These are phyloP conservation scores for Austroboletus eburneus DNA, from an alignment of 768 basidiomycete genomes.

Conservation along the genomic window DNA sequence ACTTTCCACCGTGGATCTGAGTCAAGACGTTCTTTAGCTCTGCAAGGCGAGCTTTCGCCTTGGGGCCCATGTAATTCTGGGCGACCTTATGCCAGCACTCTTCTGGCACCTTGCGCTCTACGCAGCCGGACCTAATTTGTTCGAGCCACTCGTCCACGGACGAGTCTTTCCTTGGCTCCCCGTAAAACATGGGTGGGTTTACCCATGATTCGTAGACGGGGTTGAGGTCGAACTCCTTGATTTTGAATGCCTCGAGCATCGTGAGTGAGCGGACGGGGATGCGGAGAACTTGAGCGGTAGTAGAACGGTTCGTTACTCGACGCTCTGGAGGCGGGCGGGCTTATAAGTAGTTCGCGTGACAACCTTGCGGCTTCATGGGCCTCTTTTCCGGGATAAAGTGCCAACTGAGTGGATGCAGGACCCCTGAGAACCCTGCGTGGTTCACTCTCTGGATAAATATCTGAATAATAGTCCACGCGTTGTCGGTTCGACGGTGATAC, in stretches of 20 bases:
- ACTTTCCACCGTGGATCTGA: constrained; percentile 71
- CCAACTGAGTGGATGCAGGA: constrained; percentile 9
- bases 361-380: constrained; percentile 21
- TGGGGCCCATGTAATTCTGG: constrained; percentile 69
- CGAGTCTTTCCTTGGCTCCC: constrained; percentile 64
- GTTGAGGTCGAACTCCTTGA: constrained; percentile 72
- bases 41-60: constrained; percentile 59
- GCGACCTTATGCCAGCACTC: constrained; percentile 83
- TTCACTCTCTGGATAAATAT: constrained; percentile 4
- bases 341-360: constrained; percentile 28
- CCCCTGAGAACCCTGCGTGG: constrained; percentile 18
- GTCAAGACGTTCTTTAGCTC: constrained; percentile 72
- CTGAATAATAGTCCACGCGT: constrained; percentile 13
- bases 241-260: constrained; percentile 75
- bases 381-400: constrained; percentile 27
- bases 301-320: constrained; percentile 15
- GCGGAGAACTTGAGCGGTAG: constrained; percentile 8
- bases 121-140: constrained; percentile 67
- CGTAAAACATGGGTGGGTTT: constrained; percentile 61
- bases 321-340: constrained; percentile 11
- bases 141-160: constrained; percentile 72
- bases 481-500: constrained; percentile 1
- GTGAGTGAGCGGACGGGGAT: constrained; percentile 2
- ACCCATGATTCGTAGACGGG: constrained; percentile 64
- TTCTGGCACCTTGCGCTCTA: constrained; percentile 65